Conservation (phyloP, 2,329 filamentous ascomycete genomes). For the Calonectria naviculata region DNA sequence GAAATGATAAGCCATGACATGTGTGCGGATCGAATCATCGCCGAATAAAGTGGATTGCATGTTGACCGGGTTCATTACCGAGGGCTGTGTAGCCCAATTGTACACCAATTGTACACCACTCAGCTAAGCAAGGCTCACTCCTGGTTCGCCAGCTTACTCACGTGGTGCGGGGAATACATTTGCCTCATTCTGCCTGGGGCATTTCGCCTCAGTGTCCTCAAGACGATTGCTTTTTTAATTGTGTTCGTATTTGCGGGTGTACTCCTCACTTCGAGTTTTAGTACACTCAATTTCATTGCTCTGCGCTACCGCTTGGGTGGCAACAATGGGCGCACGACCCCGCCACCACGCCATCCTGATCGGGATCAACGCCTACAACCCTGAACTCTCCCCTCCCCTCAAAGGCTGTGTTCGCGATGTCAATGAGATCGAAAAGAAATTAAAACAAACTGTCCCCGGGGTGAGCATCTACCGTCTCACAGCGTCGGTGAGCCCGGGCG, state of each 20-base stretch:
- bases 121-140: background rate
- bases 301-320: background rate
- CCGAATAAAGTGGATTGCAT: background rate
- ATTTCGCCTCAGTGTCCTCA: background rate
- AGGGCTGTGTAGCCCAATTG: background rate
- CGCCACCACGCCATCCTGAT: constrained; percentile 15
- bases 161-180: background rate
- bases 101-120: background rate
- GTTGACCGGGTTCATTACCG: background rate
- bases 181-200: background rate
- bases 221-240: background rate
- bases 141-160: background rate
- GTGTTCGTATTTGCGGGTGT: background rate
- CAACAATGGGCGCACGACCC: background rate
- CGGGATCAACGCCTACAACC: constrained; percentile 23
- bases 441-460: background rate
- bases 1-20: background rate
- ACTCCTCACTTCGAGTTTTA: background rate
- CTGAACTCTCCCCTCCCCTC: background rate
- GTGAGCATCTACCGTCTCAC: constrained; percentile 11
- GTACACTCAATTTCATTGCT: background rate
- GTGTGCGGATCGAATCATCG: background rate
- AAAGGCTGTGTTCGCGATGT: constrained; percentile 23
- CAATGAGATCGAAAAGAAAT: background rate
- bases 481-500: background rate